Percentiles rank a stretch among this genome's conserved stretches.
These are phyloP conservation scores for Dactylellina drechsleri DNA, from an alignment of 2,329 filamentous ascomycete genomes.

Conservation along the genomic window DNA sequence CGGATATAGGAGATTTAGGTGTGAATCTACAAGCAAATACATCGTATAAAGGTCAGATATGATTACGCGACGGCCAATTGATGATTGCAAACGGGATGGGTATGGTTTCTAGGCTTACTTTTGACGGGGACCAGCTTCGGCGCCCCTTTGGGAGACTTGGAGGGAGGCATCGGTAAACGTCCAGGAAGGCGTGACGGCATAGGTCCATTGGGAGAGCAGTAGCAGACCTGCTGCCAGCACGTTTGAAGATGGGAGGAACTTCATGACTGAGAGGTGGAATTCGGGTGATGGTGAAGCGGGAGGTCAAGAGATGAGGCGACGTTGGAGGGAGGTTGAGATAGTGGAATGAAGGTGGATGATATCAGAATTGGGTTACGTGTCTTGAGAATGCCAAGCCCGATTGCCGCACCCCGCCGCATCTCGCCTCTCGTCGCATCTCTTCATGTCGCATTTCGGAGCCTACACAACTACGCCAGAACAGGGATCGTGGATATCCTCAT, in stretches of 20 bases:
- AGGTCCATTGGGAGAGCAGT: slow-evolving; percentile 35
- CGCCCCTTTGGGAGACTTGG: slow-evolving; percentile 46
- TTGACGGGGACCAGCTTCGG: slow-evolving; percentile 38
- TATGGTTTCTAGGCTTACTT: slow-evolving; percentile 16
- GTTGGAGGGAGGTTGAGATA: slow-evolving; percentile 27
- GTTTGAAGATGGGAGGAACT: slow-evolving; percentile 26
- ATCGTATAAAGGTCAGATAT: not conserved
- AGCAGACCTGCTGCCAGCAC: slow-evolving; percentile 52
- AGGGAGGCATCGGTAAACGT: slow-evolving; percentile 44
- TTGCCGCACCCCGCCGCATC: slow-evolving; percentile 1
- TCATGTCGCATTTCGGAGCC: not conserved
- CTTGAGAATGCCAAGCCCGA: slow-evolving; percentile 28
- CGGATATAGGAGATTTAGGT: slow-evolving; percentile 70
- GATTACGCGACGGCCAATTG: not conserved
- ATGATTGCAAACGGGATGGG: not conserved
- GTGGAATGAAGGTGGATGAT: not conserved
- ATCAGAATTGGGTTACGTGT: slow-evolving; percentile 40
- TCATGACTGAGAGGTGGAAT: slow-evolving; percentile 22
- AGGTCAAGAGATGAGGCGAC: slow-evolving; percentile 9
- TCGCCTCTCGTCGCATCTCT: slow-evolving; percentile 1
- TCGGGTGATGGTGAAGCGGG: slow-evolving; percentile 1
- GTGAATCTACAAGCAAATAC: slow-evolving; percentile 66
- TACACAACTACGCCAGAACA: too few relatives aligned
- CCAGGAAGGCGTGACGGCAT: slow-evolving; percentile 24
- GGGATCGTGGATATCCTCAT: too few relatives aligned